Conservation (phyloP, 176 grass and related monocot species). For the Carex littledalei region DNA sequence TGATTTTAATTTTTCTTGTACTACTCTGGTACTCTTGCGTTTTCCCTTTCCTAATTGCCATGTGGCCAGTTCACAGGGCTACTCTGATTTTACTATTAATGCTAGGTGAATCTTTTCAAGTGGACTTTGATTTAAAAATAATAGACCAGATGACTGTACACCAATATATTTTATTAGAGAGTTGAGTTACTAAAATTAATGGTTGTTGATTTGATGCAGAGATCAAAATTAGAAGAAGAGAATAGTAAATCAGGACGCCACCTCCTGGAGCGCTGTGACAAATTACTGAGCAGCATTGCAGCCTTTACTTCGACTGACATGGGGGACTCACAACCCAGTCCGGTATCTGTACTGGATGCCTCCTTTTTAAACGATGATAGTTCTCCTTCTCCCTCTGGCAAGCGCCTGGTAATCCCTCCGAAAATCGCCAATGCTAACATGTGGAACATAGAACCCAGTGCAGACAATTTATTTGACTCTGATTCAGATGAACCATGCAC, state of each 20-base stretch:
- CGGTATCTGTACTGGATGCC: conserved; percentile 83
- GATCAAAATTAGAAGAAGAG: conserved; percentile 22
- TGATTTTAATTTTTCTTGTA: neutral
- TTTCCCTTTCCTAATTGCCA: neutral
- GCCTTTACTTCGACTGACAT: conserved; percentile 53
- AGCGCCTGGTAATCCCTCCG: conserved; percentile 25
- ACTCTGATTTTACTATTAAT: neutral
- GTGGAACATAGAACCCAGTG: neutral
- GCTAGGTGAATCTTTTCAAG: neutral
- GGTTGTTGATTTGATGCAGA: conserved; percentile 20
- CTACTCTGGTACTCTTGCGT: neutral
- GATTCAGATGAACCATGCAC: conserved; percentile 37
- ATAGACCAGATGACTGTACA: neutral
- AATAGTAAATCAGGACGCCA: conserved; percentile 26
- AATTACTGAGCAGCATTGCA: conserved; percentile 69
- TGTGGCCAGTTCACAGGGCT: neutral
- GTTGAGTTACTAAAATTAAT: neutral
- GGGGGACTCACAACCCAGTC: conserved; percentile 68
- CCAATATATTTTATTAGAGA: neutral
- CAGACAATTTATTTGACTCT: neutral
- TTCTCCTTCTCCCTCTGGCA: conserved; percentile 43
- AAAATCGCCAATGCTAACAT: neutral
- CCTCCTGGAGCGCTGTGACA: conserved; percentile 74
- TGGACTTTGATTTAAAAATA: neutral
- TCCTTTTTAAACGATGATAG: conserved; percentile 65